These are phyloP conservation scores for Porphyrellus cyaneotinctus DNA, from an alignment of 768 basidiomycete species.

Conservation along the genomic window DNA sequence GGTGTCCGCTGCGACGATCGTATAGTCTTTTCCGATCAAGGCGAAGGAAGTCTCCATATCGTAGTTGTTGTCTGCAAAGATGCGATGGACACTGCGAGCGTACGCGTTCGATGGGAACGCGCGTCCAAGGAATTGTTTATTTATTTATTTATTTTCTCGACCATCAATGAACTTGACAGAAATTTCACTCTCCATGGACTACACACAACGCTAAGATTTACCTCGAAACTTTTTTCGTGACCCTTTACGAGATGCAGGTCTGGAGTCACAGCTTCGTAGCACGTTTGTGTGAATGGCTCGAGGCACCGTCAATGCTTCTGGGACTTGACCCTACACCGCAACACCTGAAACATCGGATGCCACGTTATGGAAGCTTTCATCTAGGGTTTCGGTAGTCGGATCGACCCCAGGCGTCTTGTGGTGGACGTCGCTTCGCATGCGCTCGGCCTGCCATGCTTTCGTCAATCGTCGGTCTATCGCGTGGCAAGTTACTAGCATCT, in stretches of 20 bases:
- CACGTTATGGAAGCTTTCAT: not conserved
- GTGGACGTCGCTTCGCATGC: not conserved
- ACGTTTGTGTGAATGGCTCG: not conserved
- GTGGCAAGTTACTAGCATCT: not conserved
- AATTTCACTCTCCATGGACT: too few species aligned
- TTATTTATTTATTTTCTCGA: constrained; percentile 11
- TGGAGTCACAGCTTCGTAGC: not conserved
- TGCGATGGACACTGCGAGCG: constrained; percentile 1
- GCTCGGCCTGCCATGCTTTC: not conserved
- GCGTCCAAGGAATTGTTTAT: constrained; percentile 22
- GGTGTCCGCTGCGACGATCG: constrained; percentile 88
- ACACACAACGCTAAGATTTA: too few species aligned
- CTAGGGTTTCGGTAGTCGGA: not conserved
- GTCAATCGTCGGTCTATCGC: not conserved
- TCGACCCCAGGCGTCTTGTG: not conserved
- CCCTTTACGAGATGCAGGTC: too few species aligned
- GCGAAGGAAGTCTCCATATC: constrained; percentile 90
- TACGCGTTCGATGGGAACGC: constrained; percentile 26
- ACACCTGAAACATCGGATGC: not conserved
- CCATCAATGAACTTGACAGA: not conserved
- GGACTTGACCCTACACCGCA: not conserved
- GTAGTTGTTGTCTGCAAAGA: constrained; percentile 15
- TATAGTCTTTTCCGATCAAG: constrained; percentile 88
- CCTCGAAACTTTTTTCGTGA: not conserved
- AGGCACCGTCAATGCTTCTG: not conserved